phyloP scores from a whole-genome alignment of 2,329 filamentous ascomycete species.

The Achaetomium macrosporum region DNA sequence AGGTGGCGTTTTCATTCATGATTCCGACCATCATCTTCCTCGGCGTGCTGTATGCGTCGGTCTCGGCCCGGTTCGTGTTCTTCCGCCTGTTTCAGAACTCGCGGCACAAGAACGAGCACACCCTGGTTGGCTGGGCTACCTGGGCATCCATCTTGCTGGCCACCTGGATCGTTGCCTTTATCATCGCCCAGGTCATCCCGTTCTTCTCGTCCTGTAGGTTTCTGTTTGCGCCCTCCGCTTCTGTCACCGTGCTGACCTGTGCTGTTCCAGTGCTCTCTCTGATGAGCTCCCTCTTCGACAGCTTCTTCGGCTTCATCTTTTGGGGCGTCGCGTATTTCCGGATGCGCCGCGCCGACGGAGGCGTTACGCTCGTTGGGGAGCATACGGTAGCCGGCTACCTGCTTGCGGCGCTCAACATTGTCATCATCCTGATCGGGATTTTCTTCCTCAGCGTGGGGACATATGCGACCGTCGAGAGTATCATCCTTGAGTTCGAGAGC shows the following conservation, averaged over 20 bases:
- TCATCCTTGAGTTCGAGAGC: conserved; percentile 40
- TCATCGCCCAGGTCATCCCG: conserved; percentile 88
- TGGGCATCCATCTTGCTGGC: conserved; percentile 68
- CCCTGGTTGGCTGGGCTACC: conserved; percentile 67
- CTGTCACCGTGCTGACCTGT: not conserved
- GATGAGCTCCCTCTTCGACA: conserved; percentile 87
- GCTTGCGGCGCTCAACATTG: conserved; percentile 61
- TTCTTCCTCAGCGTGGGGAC: conserved; percentile 79
- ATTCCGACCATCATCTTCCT: conserved; percentile 90
- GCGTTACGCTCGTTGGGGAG: conserved; percentile 45
- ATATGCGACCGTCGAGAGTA: conserved; percentile 69
- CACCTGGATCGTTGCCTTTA: conserved; percentile 83
- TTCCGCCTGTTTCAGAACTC: conserved; percentile 80
- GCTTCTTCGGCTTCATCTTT: conserved; percentile 93
- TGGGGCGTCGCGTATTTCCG: conserved; percentile 78
- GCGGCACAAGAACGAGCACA: conserved; percentile 74
- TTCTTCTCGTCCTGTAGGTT: conserved; percentile 73
- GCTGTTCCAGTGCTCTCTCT: conserved; percentile 52
- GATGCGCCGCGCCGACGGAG: conserved; percentile 63
- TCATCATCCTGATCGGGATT: conserved; percentile 69
- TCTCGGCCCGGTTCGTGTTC: conserved; percentile 85
- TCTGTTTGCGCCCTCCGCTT: not conserved
- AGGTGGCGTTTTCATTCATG: conserved; percentile 91
- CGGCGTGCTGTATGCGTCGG: conserved; percentile 83
- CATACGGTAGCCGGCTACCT: conserved; percentile 39